Base-by-base conservation (phyloP, 2,329 filamentous ascomycete species). In the Verticillium dahliae region DNA sequence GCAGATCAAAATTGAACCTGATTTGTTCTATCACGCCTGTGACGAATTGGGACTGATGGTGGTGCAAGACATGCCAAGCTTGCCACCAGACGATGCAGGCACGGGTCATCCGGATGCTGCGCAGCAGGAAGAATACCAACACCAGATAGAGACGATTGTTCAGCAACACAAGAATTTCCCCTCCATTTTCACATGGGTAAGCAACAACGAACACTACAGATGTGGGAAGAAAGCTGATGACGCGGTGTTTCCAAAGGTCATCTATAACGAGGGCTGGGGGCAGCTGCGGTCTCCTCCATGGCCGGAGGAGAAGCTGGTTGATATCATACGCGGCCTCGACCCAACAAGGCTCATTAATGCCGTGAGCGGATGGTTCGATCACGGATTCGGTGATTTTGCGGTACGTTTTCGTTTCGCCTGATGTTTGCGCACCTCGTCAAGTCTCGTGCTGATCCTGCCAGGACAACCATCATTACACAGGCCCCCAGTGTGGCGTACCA, bases 191-290 rank as follows among this genome's bases (percentile, higher is more conserved):
- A 81, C 84, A 1, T 90, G 87, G 85, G 83, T 84, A 70, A 67
- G 75, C 66, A 10, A 5, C 50, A 22, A 7, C 14, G 6, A 22
- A 10, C 2, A 11, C 11, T 33, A 9, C 7, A 11, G 10, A 6
- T 9, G 9, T 50, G 9, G 18, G 27, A 27, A 27, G 27, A 27
- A 50, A n/a, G n/a, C 57, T 34, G 4, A 27, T 27, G 11, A 6
- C 9, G 3, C 11, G n/a, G 6, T 35, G 54, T 31, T 58, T 58
- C 58, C 18, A 14, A 61, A 80, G 82, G 76, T 88, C 15, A 85
- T 90, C 66, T 90, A 90, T 72, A 90, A 90, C 68, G 88, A 90
- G 70, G 87, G 86, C 54, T 90, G 88, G 88, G 87, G 85, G 1
- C 88, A 90, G 67, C 73, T 83, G 2, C 77, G 69, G 2, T 67